These are phyloP conservation scores for Haberlea rhodopensis DNA, from an alignment of 257 asterid genomes.

Conservation along the genomic window DNA sequence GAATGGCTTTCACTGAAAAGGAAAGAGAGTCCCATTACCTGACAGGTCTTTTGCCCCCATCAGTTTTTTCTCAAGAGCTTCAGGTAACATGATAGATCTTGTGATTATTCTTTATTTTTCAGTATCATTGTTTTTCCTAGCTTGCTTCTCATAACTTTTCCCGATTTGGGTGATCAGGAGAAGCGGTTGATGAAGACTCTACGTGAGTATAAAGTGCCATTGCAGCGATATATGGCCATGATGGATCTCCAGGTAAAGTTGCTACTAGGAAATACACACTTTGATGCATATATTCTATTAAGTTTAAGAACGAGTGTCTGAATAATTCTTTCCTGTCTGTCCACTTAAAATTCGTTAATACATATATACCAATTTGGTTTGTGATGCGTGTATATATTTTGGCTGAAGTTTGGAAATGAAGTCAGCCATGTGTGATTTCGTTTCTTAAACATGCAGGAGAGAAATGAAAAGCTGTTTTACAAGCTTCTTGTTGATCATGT, in stretches of 20 bases:
- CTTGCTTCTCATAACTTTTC: constrained; percentile 4
- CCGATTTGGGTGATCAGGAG: constrained; percentile 43
- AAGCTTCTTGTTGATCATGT: constrained; percentile 87
- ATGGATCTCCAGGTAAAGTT: constrained; percentile 89
- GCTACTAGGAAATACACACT: not conserved
- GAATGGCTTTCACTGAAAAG: constrained; percentile 71
- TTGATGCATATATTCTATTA: too few species aligned
- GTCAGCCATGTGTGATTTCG: constrained; percentile 3
- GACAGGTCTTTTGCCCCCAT: constrained; percentile 88
- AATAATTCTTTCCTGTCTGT: too few species aligned
- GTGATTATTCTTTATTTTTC: not conserved
- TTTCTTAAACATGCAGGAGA: constrained; percentile 51
- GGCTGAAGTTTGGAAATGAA: not conserved
- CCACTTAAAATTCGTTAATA: too few species aligned
- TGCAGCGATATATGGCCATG: constrained; percentile 92
- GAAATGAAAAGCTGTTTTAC: constrained; percentile 85
- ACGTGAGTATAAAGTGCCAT: constrained; percentile 70
- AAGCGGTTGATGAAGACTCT: constrained; percentile 64
- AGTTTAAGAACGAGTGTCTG: too few species aligned
- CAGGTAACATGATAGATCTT: constrained; percentile 52
- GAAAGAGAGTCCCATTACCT: constrained; percentile 93
- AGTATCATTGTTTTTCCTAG: not conserved
- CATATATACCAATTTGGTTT: too few species aligned
- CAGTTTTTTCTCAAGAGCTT: constrained; percentile 65
- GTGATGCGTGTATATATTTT: too few species aligned